A percentile compares a stretch with the other conserved stretches of the same genome.
Evolutionary conservation across 108 stramenopile species (phyloP).

Genomic region (Nitzschia palea): DNA sequence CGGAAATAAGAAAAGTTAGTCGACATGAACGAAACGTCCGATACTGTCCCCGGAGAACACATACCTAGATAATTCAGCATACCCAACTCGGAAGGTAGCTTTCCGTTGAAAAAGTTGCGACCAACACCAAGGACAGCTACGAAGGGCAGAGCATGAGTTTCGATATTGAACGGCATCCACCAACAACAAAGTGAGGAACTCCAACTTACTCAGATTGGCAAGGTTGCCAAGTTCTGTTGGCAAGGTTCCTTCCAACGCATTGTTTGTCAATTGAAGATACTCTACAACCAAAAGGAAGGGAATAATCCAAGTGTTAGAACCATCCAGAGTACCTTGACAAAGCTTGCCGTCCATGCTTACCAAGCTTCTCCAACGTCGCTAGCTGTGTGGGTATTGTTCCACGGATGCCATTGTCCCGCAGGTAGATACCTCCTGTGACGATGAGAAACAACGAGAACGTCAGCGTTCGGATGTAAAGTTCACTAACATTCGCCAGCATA

Average conservation of each 20-base stretch:
- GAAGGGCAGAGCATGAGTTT: no score
- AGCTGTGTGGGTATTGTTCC: slow-evolving; percentile 43
- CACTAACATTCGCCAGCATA: no score
- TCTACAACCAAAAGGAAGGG: not conserved
- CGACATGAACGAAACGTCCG: not conserved
- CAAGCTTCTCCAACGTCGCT: slow-evolving; percentile 6
- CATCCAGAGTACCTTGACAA: slow-evolving; percentile 27
- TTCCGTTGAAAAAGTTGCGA: slow-evolving; percentile 46
- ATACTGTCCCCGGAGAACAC: not conserved
- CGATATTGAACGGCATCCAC: no score
- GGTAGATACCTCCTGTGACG: not conserved
- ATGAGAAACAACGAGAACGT: not conserved
- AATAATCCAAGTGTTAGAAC: not conserved
- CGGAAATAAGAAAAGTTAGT: not conserved
- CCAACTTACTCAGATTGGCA: slow-evolving; percentile 24
- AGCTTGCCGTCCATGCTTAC: slow-evolving; percentile 2
- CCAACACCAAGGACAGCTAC: slow-evolving; percentile 14
- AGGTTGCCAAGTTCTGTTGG: slow-evolving; percentile 38
- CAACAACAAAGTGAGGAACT: slow-evolving; percentile 5
- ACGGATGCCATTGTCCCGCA: slow-evolving; percentile 39
- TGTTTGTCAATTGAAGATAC: slow-evolving; percentile 19
- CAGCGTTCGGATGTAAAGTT: no score
- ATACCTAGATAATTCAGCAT: slow-evolving; percentile 9
- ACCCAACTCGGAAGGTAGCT: slow-evolving; percentile 40
- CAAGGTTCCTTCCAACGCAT: slow-evolving; percentile 34